Conservation (phyloP, 2,329 filamentous ascomycete genomes). For the Aspergillus novoparasiticus region DNA sequence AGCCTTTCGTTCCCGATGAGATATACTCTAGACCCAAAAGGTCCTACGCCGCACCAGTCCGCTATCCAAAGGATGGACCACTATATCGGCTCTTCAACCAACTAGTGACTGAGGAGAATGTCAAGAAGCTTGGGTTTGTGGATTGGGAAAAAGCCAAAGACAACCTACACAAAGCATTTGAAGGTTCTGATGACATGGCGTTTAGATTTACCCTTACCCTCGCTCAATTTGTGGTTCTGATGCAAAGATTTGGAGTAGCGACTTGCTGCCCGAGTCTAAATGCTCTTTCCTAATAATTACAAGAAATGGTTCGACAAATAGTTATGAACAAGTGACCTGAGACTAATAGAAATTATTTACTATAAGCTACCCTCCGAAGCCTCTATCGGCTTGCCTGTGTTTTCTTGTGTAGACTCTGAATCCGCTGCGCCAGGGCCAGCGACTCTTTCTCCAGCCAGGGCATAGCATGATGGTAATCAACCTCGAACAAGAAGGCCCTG, state of each 20-base stretch:
- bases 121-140: slow-evolving; percentile 46
- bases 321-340: too few relatives aligned
- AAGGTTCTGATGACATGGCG: slow-evolving; percentile 33
- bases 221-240: slow-evolving; percentile 50
- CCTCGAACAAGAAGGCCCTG: too few relatives aligned
- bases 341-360: too few relatives aligned
- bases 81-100: slow-evolving; percentile 37
- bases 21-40: slow-evolving; percentile 55
- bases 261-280: too few relatives aligned
- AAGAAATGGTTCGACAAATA: too few relatives aligned
- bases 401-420: too few relatives aligned
- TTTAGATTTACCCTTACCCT: slow-evolving; percentile 44
- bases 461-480: too few relatives aligned
- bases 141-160: slow-evolving; percentile 40
- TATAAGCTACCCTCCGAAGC: too few relatives aligned
- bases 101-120: slow-evolving; percentile 40
- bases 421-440: too few relatives aligned
- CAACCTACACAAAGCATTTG: slow-evolving; percentile 44
- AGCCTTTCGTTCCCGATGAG: slow-evolving; percentile 56
- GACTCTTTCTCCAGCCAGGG: too few relatives aligned
- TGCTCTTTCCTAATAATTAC: too few relatives aligned
- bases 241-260: slow-evolving; percentile 45
- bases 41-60: slow-evolving; percentile 52
- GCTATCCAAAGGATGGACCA: slow-evolving; percentile 46
- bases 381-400: too few relatives aligned